Conservation (phyloP, 2,329 filamentous ascomycete genomes). For the Neopestalotiopsis sp. region DNA sequence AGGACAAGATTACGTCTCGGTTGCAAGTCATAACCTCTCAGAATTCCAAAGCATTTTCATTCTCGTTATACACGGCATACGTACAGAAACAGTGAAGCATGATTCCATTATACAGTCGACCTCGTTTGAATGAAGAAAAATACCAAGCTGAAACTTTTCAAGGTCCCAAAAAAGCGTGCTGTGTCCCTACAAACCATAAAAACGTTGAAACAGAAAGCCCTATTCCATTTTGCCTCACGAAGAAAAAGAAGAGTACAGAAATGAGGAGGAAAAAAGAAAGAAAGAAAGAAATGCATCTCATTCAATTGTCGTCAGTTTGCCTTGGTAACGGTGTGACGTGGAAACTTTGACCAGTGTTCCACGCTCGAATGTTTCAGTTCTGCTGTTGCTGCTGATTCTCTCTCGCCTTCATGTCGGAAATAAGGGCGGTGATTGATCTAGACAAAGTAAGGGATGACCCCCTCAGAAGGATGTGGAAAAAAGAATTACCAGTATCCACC, state of each 20-base stretch:
- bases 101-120: not conserved
- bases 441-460: slow-evolving; percentile 38
- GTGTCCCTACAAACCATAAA: slow-evolving; percentile 13
- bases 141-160: slow-evolving; percentile 15
- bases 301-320: slow-evolving; percentile 7
- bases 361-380: not conserved
- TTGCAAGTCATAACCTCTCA: not conserved
- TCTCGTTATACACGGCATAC: not conserved
- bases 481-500: slow-evolving; percentile 41
- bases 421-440: slow-evolving; percentile 32
- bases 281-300: not conserved
- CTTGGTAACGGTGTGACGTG: slow-evolving; percentile 11
- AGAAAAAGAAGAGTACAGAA: slow-evolving; percentile 1
- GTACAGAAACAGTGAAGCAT: not conserved
- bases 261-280: not conserved
- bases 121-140: not conserved
- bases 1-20: no score
- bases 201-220: not conserved
- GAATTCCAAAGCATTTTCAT: slow-evolving; percentile 6
- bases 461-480: slow-evolving; percentile 30
- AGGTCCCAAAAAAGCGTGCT: slow-evolving; percentile 9
- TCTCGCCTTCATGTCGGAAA: slow-evolving; percentile 15
- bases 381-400: slow-evolving; percentile 17
- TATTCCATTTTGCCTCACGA: slow-evolving; percentile 11
- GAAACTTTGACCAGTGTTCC: slow-evolving; percentile 8